A percentile compares a stretch with the other conserved stretches of the same genome.
phyloP scores from a whole-genome alignment of 495 filamentous ascomycete genomes.

The Parachaetomium inaequale region DNA sequence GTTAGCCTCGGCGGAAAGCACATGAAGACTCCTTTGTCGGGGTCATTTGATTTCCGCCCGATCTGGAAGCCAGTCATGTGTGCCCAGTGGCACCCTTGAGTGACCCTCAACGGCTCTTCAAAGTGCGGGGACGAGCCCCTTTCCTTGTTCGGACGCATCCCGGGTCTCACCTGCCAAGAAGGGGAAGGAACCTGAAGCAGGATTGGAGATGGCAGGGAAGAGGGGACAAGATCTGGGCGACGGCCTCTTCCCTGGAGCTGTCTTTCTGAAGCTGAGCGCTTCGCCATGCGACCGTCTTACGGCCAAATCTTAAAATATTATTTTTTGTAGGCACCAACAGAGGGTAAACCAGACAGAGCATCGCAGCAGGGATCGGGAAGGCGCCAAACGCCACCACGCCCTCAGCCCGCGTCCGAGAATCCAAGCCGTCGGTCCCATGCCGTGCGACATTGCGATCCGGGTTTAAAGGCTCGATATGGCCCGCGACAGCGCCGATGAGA shows the following conservation, averaged over 20 bases:
- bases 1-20: neutral
- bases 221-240: neutral
- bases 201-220: slow-evolving; percentile 1
- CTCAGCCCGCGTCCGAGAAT: neutral
- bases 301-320: neutral
- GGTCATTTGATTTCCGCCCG: neutral
- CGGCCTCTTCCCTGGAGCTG: neutral
- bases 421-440: neutral
- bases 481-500: neutral
- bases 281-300: neutral
- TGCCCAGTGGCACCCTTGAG: neutral
- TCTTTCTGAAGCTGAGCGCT: neutral
- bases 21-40: neutral
- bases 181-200: slow-evolving; percentile 2
- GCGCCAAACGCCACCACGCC: neutral
- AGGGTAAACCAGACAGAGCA: neutral
- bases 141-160: slow-evolving; percentile 1
- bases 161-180: slow-evolving; percentile 8
- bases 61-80: slow-evolving; percentile 8
- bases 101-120: neutral
- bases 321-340: neutral
- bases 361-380: neutral
- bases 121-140: slow-evolving; percentile 6
- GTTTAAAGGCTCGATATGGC: slow-evolving; percentile 2
- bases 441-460: neutral